Base-by-base conservation (phyloP, 2,329 filamentous ascomycete genomes). In the Aureobasidium pullulans region DNA sequence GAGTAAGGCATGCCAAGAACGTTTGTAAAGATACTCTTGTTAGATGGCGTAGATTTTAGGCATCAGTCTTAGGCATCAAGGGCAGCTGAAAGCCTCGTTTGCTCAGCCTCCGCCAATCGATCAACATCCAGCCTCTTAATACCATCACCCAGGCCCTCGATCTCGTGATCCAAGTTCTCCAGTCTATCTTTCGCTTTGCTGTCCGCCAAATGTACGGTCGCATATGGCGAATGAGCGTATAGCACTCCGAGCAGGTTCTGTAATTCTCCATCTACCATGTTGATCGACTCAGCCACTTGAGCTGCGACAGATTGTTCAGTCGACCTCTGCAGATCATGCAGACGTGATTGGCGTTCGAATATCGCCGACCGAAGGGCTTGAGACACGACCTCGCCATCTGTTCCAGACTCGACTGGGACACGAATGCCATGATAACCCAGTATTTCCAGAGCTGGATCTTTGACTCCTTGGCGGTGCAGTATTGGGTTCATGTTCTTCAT, bases 61-160 rank as follows among this genome's bases (percentile, higher is more conserved):
- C 46, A 19, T 5, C 32, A 6, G 7, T n/a, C 10, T 16, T 7
- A 40, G 7, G 4, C 3, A 37, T 37, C 32, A 23, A 58, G 52
- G 32, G 49, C 57, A 13, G 46, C 23, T 9, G 16, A 40, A 8
- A 69, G 66, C 50, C 65, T 65, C 23, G 29, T 57, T 49, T 60
- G 63, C 36, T 67, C 62, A 6, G 49, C 56, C 42, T 54, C 61
- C 1, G 63, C 62, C 49, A 70, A 59, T 5, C 48, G 56, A 13
- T 68, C 67, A 1, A 67, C 40, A 42, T 71, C 71, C 37, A 77
- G 31, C n/a, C 60, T 62, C 16, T 66, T 62, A 65, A 78, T 68
- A 47, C 71, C 66, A n/a, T 69, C 64, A 19, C 74, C 73, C 19
- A 73, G 65, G 4, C 65, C 64, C 61, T 74, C 71, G 37, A 76